Evolutionary conservation across 371 early-diverging fungal species (phyloP), one percentile per base, ranked within the genome.

Genomic region (Mortierella sp.): DNA sequence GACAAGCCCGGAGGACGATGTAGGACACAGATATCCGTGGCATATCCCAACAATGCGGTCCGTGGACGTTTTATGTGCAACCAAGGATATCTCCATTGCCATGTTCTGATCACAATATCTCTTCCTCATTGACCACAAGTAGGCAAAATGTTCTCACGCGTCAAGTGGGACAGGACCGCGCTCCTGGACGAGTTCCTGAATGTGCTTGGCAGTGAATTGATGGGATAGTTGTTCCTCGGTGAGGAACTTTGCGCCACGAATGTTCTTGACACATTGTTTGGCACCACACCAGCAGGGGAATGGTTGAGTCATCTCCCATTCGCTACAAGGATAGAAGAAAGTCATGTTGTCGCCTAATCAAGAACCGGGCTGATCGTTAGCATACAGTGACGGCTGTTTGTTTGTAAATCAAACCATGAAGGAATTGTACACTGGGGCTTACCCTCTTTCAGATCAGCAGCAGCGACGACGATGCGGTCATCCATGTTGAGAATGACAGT

Each of bases 241-340:
- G 37, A 91, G 52, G 69, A 86, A 73, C 45, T 82, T 82, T 14
- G 92, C 91, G 16, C 91, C 90, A 53, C 78, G 71, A 25, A 92
- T 85, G 22, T 54, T 80, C 78, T 87, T 83, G 61, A 91, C 82
- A 68, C 92, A 92, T 87, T 81, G 66, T 19, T 71, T 52, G 8
- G 87, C 71, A 31, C 89, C 89, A 66, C 95, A 94, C 92, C 93
- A 92, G 79, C 95, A 94, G 24, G 85, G 80, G 72, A 94, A 94
- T 7, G 93, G 91, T 79, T 94, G 90, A 46, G 81, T 87, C 95
- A 94, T 94, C 71, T 90, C 91, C 92, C 92, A 94, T 71, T 94
- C 94, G 28, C 90, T 91, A 24, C 87, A 84, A 31, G 93, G 93
- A 64, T 94, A 94, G 73, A 93, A 93, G 79, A 94, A 93, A 16